Percentiles rank a stretch among this genome's conserved stretches.
These are phyloP conservation scores for Galerina marginata DNA, from an alignment of 768 basidiomycete species.

Conservation along the genomic window DNA sequence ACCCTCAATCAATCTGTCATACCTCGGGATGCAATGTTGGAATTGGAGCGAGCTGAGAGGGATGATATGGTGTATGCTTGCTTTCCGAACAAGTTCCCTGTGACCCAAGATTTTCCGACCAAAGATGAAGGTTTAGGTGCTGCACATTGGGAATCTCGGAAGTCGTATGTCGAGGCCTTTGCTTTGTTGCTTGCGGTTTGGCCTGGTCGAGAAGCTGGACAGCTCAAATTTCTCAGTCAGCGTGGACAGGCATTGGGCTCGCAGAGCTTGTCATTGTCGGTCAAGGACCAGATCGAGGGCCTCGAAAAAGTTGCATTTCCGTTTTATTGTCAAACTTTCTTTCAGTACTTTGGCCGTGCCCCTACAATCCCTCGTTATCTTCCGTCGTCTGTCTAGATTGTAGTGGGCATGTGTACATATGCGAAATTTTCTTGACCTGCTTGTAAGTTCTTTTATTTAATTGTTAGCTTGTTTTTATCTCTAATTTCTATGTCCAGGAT, in stretches of 20 bases:
- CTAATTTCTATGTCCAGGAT: no score
- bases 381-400: neutral
- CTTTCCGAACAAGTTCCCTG: neutral
- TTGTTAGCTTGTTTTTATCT: neutral
- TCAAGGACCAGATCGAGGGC: neutral
- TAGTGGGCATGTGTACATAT: neutral
- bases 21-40: neutral
- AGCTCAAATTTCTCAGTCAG: neutral
- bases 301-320: slow-evolving; percentile 6
- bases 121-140: slow-evolving; percentile 5
- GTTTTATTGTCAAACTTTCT: slow-evolving; percentile 16
- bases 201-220: neutral
- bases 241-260: no score
- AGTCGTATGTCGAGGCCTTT: slow-evolving; percentile 7
- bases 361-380: slow-evolving; percentile 7
- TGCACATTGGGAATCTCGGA: slow-evolving; percentile 2
- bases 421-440: neutral
- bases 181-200: neutral
- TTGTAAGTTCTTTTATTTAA: neutral
- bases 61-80: slow-evolving; percentile 4
- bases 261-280: no score
- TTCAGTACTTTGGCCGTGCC: slow-evolving; percentile 12
- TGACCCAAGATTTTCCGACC: neutral
- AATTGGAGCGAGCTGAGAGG: neutral
- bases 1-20: slow-evolving; percentile 10